Base-by-base conservation (phyloP, 768 basidiomycete genomes). In the Lepiota brunneoincarnata region DNA sequence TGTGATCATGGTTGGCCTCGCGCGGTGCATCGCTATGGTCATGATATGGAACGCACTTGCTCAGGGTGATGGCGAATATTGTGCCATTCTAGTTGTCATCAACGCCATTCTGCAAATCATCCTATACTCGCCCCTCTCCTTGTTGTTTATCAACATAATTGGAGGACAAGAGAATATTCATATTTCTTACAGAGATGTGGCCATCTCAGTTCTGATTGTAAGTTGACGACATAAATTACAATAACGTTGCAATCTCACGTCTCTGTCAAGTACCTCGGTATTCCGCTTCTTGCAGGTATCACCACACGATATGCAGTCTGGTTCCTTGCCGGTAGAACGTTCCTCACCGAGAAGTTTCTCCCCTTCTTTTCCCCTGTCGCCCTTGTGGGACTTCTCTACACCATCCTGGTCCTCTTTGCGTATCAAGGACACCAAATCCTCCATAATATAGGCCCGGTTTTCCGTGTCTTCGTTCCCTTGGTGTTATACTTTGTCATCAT, bases 21-120 rank as follows among this genome's bases (percentile, higher is more conserved):
- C 86, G 11, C 73, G 85, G 43, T 89, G 80, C 62, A 84, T 82
- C 51, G 84, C 86, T 2, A 86, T 86, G 85, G 86, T 89, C 56
- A 80, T 89, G 73, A 86, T 93, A 41, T 92, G 90, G 91, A 89
- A 87, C 60, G 77, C 81, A 47, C 76, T 93, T 6, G 88, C 87
- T 0, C 65, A 75, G 36, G 89, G 91, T 4, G 82, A 92, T 59
- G 59, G 61, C 17, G 77, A 91, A 53, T 86, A 88, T 60, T 90
- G 89, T 58, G 90, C 87, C 15, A 84, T 92, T 59, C 72, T 93
- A 4, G 90, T 93, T 42, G 83, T 89, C 41, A 68, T 91, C 63
- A 93, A 95, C 64, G 87, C 89, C 3, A 59, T 87, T 5, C 70
- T 95, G 35, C 91, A 93, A 66, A 88, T 92, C 24, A 67, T 84